Conservation (phyloP, 225 moss, liverwort and hornwort genomes). For the Pseudoscleropodium purum region DNA sequence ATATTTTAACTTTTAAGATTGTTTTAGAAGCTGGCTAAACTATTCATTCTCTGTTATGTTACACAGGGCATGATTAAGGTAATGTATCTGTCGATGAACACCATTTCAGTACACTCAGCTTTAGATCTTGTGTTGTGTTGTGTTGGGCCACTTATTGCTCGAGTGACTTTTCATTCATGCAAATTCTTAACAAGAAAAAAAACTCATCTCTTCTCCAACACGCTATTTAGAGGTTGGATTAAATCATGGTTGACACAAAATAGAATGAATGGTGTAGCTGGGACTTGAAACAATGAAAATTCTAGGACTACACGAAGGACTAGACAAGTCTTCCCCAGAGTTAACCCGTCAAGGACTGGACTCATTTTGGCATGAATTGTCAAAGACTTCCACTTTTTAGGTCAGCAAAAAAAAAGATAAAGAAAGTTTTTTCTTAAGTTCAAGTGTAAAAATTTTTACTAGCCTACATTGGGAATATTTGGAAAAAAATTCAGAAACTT, state of each 20-base stretch:
- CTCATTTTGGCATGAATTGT: background rate
- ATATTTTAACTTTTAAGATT: background rate
- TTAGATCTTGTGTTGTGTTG: background rate
- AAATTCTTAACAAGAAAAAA: background rate
- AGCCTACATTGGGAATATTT: background rate
- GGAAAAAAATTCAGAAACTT: background rate
- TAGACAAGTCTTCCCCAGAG: background rate
- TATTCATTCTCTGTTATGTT: background rate
- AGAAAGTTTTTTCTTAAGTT: background rate
- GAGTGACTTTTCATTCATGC: background rate
- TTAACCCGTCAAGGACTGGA: background rate
- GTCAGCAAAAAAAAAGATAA: background rate
- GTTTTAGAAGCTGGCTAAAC: background rate
- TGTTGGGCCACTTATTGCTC: too few relatives aligned
- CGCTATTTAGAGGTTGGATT: background rate
- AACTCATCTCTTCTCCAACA: background rate
- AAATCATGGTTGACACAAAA: background rate
- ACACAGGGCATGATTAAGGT: background rate
- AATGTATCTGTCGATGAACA: background rate
- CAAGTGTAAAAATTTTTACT: background rate
- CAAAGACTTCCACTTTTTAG: background rate
- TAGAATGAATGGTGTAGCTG: background rate
- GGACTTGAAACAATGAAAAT: background rate
- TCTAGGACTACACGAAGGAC: background rate
- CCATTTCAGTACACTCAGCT: background rate